Base-by-base conservation (phyloP, 2,329 filamentous ascomycete genomes). In the Teratosphaeria nubilosa region DNA sequence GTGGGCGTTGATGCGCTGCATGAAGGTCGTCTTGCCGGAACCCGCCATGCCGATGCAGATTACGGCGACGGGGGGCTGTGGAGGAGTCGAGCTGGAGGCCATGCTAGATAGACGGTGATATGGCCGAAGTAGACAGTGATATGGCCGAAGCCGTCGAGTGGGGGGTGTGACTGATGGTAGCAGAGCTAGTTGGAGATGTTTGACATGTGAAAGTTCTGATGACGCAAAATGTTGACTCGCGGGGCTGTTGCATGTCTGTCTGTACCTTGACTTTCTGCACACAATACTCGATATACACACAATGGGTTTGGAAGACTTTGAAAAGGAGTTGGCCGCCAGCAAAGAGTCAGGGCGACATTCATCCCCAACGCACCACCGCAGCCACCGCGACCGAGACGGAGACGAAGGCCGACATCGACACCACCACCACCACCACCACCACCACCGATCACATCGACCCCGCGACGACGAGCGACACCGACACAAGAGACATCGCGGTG, bases 1-100 rank as follows among this genome's bases (percentile, higher is more conserved):
- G 72, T 99, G 83, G 0, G 92, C 87, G 73, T 96, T 96, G 69
- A 99, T 94, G 69, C 94, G 86, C 73, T 97, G 92, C 92, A 99
- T 97, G 72, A 99, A 99, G 0, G 95, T 99, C n/a, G 94, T 99
- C 79, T 99, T 99, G 69, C 94, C 94, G 16, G 91, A 95, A 67
- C 94, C 92, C 68, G 94, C 94, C 92, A 97, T 97, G 79, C 94
- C 94, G 54, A 99, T 86, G 74, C 91, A 96, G 68, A 97, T 91
- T 60, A 99, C 86, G 61, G 89, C 84, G 52, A 90, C 86, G 48
- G 90, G 88, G 62, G 80, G 75, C 60, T 60, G 53, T 25, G 59
- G 57, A 50, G 50, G 9, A 16, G 41, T 11, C 1, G 41, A 22
- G 41, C 16, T 20, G n/a, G 41, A 48, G 41, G 41, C n/a, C 41